Evolutionary conservation across 768 basidiomycete genomes (phyloP).

Genomic region (Russula dissimulans): DNA sequence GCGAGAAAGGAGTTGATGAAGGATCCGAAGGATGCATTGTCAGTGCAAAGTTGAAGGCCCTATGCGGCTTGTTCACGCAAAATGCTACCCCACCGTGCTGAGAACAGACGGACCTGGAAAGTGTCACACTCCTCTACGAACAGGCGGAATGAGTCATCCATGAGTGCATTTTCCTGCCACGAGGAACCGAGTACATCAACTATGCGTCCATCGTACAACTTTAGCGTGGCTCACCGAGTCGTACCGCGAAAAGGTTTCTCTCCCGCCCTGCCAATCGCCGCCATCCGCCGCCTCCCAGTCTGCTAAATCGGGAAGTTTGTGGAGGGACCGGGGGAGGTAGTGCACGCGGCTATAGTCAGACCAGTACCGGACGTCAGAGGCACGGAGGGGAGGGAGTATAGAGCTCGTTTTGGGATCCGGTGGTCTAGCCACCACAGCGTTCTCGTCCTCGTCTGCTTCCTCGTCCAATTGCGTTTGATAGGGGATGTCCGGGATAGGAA

Average conservation of each 20-base stretch:
- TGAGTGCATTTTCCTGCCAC: constrained; percentile 48
- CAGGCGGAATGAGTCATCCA: constrained; percentile 59
- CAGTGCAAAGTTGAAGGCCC: constrained; percentile 64
- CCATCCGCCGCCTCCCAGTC: constrained; percentile 42
- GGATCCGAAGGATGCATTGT: constrained; percentile 54
- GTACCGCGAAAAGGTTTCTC: constrained; percentile 42
- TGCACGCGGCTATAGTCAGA: constrained; percentile 59
- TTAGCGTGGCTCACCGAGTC: constrained; percentile 38
- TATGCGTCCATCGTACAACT: not conserved
- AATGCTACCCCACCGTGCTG: not conserved
- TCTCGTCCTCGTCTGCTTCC: constrained; percentile 23
- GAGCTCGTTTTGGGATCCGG: not conserved
- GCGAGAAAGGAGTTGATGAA: constrained; percentile 53
- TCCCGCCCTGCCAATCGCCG: constrained; percentile 48
- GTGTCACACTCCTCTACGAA: constrained; percentile 70
- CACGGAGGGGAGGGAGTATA: constrained; percentile 1
- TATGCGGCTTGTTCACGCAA: constrained; percentile 23
- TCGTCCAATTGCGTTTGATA: constrained; percentile 42
- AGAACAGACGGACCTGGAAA: constrained; percentile 43
- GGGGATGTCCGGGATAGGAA: constrained; percentile 41
- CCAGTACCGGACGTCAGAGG: constrained; percentile 45
- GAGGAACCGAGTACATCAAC: not conserved
- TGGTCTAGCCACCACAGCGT: constrained; percentile 1
- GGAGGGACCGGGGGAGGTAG: constrained; percentile 56
- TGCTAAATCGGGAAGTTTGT: constrained; percentile 49